Conservation (phyloP, 2,329 filamentous ascomycete species). For the Didymella glomerata region DNA sequence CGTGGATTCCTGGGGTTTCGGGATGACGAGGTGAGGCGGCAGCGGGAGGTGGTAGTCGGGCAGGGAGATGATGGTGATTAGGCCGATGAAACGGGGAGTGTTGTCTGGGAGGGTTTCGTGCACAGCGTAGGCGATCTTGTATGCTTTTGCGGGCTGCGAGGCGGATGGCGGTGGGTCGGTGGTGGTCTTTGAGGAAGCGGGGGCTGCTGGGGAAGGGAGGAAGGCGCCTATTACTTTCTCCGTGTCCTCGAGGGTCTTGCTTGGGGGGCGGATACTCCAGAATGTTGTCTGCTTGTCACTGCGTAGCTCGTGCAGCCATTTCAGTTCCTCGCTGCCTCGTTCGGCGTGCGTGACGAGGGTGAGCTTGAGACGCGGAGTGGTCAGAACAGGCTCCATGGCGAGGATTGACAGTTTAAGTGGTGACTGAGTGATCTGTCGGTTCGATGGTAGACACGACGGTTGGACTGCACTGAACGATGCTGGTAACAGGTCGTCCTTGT, state of each 20-base stretch:
- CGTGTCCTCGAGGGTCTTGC: constrained; percentile 2
- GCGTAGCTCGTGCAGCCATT: constrained; percentile 46
- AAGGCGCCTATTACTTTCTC: neutral
- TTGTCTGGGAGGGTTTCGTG: neutral
- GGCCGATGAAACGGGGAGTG: constrained; percentile 32
- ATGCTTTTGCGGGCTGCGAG: neutral
- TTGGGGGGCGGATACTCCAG: constrained; percentile 3
- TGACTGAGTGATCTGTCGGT: neutral
- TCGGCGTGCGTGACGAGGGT: constrained; percentile 42
- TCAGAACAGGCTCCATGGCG: neutral
- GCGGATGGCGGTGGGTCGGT: neutral
- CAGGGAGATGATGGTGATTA: too few species aligned
- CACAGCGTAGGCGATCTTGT: constrained; percentile 10
- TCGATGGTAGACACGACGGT: neutral
- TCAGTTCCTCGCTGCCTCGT: constrained; percentile 43
- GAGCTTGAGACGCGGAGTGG: constrained; percentile 43
- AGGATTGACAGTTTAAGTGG: neutral
- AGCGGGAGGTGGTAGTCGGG: constrained; percentile 2
- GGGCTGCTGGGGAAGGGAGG: neutral
- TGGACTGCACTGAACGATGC: neutral
- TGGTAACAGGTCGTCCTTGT: neutral
- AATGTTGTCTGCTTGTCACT: constrained; percentile 33
- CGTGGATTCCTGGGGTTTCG: neutral
- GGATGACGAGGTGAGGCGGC: constrained; percentile 7
- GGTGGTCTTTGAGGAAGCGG: neutral